A percentile compares a stretch with the other conserved stretches of the same genome.
Evolutionary conservation across 257 asterid species (phyloP).

Genomic region (Fraxinus anomala): DNA sequence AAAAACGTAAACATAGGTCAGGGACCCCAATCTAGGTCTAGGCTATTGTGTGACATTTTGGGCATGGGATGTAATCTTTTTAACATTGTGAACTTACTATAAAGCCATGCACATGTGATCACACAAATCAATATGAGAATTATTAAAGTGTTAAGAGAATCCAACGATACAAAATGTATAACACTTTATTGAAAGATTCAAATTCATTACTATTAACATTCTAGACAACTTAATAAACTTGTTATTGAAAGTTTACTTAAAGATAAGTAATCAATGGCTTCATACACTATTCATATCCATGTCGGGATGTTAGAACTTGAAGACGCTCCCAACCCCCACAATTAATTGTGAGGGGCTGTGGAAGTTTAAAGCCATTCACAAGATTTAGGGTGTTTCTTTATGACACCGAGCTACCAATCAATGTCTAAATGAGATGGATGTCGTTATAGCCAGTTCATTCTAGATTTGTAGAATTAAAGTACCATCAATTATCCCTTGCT

Average conservation of each 20-base stretch:
- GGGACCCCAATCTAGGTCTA: neutral
- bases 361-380: neutral
- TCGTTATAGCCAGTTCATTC: too few species aligned
- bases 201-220: neutral
- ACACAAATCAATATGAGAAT: slow-evolving; percentile 21
- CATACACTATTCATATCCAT: neutral
- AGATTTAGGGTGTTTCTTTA: neutral
- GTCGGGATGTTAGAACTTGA: neutral
- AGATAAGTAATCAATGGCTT: too few species aligned
- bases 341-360: neutral
- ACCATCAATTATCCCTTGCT: too few species aligned
- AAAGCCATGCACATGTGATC: slow-evolving; percentile 23
- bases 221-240: neutral
- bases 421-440: too few species aligned
- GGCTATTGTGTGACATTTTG: neutral
- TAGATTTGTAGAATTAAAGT: too few species aligned
- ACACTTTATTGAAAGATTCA: neutral
- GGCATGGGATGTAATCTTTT: slow-evolving; percentile 3
- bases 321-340: neutral
- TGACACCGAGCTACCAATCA: neutral
- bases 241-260: too few species aligned
- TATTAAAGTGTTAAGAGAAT: too few species aligned
- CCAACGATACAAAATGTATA: neutral
- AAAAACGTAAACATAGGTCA: neutral
- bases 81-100: neutral